Base-by-base conservation (phyloP, 2,329 filamentous ascomycete species). In the Alternaria viburni region DNA sequence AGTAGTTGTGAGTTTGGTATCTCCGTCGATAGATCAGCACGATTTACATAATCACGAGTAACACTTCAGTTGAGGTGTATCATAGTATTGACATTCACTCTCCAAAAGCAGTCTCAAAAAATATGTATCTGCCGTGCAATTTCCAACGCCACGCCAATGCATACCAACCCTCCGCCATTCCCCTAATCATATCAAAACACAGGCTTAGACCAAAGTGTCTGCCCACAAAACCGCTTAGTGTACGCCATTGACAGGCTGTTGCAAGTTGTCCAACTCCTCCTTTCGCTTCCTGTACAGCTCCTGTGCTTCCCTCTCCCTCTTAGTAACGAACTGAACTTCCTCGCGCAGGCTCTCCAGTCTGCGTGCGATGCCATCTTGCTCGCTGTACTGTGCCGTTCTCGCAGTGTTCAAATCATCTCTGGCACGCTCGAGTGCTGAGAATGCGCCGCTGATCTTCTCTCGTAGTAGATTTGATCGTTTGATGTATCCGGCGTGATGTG, bases 401-500 rank as follows among this genome's bases (percentile, higher is more conserved):
- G 95, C 93, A 2, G 89, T 89, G 70, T 91, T 87, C 0, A 97
- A 84, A 1, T 93, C 91, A 57, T 89, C 83, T 51, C 83, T 88
- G 3, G 92, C 91, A 81, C 92, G 91, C 61, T 90, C 88, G 13
- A 97, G 84, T 3, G 91, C 91, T 19, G 89, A 87, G 25, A 89
- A 88, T 1, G 93, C 92, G 68, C 93, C 91, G 17, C 82, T 80
- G 66, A 96, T 92, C 83, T 97, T 98, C 64, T 89, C 87, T 21
- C 89, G 88, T 25, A 99, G 86, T 70, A 88, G 89, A 79, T 93
- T 93, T 32, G 93, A 89, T 30, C 96, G 91, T 70, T 93, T 90
- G 78, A 94, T 90, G 81, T 99, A 99, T 13, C 96, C 96, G 23
- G 94, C 94, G 3, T 97, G 88, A 73, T 96, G 90, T 57, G 97